These are phyloP conservation scores for Botrytis aclada DNA, from an alignment of 2,329 filamentous ascomycete species.

Conservation along the genomic window DNA sequence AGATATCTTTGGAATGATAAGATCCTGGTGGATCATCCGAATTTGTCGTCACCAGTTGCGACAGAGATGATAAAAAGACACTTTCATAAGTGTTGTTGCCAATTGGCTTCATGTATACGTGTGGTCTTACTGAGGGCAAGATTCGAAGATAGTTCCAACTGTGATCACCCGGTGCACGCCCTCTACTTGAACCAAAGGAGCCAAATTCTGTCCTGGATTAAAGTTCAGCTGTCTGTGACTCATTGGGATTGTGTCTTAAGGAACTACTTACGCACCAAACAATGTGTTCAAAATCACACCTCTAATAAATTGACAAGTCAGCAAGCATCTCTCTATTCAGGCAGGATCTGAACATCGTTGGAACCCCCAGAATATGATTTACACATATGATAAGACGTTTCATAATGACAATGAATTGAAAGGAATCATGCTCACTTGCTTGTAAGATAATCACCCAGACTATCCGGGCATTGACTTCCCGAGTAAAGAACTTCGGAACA, in stretches of 20 bases:
- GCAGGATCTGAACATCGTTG: no score
- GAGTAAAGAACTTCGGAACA: neutral
- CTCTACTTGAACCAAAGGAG: neutral
- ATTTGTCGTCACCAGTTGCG: no score
- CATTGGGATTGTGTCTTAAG: no score
- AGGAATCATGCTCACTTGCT: neutral
- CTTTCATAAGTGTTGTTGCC: neutral
- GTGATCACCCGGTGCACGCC: neutral
- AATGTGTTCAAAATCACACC: neutral
- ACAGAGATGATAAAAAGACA: no score
- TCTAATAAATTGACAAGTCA: neutral
- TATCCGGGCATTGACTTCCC: neutral
- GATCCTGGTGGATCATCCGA: no score
- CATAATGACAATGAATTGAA: fast-evolving
- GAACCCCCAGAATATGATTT: fast-evolving
- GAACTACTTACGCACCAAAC: neutral
- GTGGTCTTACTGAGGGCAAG: neutral
- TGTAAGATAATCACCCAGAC: neutral
- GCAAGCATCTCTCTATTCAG: no score
- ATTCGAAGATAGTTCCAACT: neutral
- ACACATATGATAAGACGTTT: fast-evolving
- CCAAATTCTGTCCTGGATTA: neutral
- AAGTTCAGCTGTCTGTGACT: neutral
- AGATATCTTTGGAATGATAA: no score
- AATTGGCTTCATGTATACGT: neutral